These are phyloP conservation scores for Diutina siamensis DNA, from an alignment of 1,139 yeast species.

Conservation along the genomic window DNA sequence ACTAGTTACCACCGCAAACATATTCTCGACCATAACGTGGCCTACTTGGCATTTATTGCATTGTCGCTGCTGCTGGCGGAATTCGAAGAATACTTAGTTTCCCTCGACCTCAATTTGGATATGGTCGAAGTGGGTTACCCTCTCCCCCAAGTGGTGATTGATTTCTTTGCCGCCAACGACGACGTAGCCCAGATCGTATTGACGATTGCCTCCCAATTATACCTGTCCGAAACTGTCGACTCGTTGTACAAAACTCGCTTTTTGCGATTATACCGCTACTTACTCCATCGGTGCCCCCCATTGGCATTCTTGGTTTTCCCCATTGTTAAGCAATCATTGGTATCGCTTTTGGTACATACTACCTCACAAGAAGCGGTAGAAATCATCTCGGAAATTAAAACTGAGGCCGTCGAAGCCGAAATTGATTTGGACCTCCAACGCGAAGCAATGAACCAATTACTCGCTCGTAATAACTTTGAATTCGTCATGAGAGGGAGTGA, in stretches of 20 bases:
- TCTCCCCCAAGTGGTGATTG: slow-evolving; percentile 39
- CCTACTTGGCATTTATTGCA: background rate
- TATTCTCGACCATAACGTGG: background rate
- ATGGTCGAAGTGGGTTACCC: slow-evolving; percentile 22
- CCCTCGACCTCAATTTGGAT: slow-evolving; percentile 28
- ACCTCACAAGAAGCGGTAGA: background rate
- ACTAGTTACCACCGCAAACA: background rate
- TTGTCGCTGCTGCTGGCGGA: slow-evolving; percentile 14
- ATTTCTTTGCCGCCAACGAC: slow-evolving; percentile 33
- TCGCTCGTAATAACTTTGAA: background rate
- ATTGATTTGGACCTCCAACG: background rate
- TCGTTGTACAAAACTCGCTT: slow-evolving; percentile 33
- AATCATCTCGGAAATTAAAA: background rate
- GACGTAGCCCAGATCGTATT: slow-evolving; percentile 35
- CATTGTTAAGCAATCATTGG: slow-evolving; percentile 26
- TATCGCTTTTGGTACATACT: background rate
- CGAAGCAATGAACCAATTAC: background rate
- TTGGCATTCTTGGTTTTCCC: slow-evolving; percentile 36
- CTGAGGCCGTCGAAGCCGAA: background rate
- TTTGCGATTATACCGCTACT: slow-evolving; percentile 34
- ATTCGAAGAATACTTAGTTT: slow-evolving; percentile 31
- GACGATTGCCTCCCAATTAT: slow-evolving; percentile 42
- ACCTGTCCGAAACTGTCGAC: slow-evolving; percentile 29
- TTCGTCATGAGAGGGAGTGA: background rate
- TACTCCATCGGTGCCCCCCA: slow-evolving; percentile 25